Conservation (phyloP, 805 yeast species). For the Wickerhamomyces alni region DNA sequence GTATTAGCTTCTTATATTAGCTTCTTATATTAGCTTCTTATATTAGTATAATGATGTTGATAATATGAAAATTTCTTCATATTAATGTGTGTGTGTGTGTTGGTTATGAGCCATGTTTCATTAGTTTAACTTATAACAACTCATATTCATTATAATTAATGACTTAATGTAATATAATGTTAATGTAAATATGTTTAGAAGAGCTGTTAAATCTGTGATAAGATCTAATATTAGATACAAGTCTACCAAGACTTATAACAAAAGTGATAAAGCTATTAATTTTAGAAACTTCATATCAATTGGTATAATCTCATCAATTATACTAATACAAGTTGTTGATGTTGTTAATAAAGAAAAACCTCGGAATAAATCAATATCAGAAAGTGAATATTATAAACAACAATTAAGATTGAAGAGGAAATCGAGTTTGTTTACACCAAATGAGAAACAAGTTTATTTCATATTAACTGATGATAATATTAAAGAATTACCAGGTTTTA, state of each 20-base stretch:
- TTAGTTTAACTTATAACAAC: too few relatives aligned
- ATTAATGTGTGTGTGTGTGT: too few relatives aligned
- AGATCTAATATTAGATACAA: too few relatives aligned
- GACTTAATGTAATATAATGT: too few relatives aligned
- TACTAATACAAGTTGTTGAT: constrained; percentile 34
- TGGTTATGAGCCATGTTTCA: too few relatives aligned
- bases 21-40: too few relatives aligned
- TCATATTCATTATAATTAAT: too few relatives aligned
- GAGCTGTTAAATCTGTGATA: neutral
- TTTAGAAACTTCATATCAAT: constrained; percentile 35
- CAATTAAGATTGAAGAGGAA: constrained; percentile 48
- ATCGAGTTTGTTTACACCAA: constrained; percentile 34
- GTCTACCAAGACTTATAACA: too few relatives aligned
- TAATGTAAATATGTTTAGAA: constrained; percentile 1
- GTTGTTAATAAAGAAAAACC: constrained; percentile 30
- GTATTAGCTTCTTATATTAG: too few relatives aligned
- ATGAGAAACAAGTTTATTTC: constrained; percentile 36
- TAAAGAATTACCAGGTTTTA: constrained; percentile 10
- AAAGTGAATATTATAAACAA: constrained; percentile 36
- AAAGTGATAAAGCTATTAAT: constrained; percentile 23
- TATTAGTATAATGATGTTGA: too few relatives aligned
- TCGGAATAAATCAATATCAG: constrained; percentile 24
- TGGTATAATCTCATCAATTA: constrained; percentile 39
- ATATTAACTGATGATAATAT: constrained; percentile 22
- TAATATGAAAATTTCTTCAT: too few relatives aligned